Evolutionary conservation across 2,329 filamentous ascomycete genomes (phyloP).

Genomic region (Laburnicola sp.): DNA sequence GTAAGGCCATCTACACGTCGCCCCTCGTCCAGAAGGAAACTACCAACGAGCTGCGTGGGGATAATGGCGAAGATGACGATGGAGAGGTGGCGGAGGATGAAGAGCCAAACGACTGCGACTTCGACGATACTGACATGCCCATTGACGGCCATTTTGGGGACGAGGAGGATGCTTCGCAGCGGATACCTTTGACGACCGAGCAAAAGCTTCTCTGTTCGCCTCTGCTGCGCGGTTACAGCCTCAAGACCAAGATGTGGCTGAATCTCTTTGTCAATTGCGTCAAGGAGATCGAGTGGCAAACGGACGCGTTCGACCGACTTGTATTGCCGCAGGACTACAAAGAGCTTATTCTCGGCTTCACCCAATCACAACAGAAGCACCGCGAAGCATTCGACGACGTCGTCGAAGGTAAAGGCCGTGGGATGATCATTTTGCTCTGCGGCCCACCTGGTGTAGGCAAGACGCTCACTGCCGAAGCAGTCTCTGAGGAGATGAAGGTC

Average conservation of each 20-base stretch:
- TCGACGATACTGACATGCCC: conserved; percentile 25
- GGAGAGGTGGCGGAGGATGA: conserved; percentile 3
- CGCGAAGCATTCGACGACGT: conserved; percentile 30
- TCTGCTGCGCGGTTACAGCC: conserved; percentile 33
- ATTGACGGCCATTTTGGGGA: conserved; percentile 43
- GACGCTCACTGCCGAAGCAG: conserved; percentile 47
- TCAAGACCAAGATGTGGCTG: conserved; percentile 34
- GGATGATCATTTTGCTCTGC: conserved; percentile 56
- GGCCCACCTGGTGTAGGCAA: conserved; percentile 60
- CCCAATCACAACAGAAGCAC: conserved; percentile 32
- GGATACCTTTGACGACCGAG: conserved; percentile 25
- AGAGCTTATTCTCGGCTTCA: conserved; percentile 39
- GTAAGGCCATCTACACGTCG: conserved; percentile 44
- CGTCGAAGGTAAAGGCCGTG: conserved; percentile 54
- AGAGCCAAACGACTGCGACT: conserved; percentile 9
- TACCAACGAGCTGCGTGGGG: neutral
- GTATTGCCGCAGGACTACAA: conserved; percentile 37
- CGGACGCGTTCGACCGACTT: conserved; percentile 32
- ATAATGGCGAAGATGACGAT: conserved; percentile 3
- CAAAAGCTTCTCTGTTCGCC: conserved; percentile 34
- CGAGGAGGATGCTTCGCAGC: conserved; percentile 20
- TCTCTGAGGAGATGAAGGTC: conserved; percentile 55
- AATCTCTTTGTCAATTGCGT: conserved; percentile 37
- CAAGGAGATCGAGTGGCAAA: conserved; percentile 37
- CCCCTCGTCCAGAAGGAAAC: conserved; percentile 41